These are phyloP conservation scores for Pichia manshurica DNA, from an alignment of 805 yeast species.

Conservation along the genomic window DNA sequence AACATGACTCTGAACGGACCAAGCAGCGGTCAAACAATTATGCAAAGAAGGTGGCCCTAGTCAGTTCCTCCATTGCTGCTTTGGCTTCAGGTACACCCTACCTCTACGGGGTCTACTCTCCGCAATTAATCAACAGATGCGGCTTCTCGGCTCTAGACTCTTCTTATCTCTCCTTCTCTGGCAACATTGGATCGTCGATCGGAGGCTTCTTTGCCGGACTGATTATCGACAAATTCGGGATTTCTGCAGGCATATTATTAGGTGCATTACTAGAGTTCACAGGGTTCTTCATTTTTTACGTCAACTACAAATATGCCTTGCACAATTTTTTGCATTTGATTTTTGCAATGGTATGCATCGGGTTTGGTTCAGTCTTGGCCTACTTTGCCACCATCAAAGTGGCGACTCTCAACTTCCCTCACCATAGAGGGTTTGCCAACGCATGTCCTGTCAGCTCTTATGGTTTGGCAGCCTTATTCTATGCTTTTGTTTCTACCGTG, in stretches of 20 bases:
- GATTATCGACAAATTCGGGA: slow-evolving; percentile 57
- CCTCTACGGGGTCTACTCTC: slow-evolving; percentile 68
- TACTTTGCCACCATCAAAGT: slow-evolving; percentile 56
- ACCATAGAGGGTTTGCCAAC: slow-evolving; percentile 64
- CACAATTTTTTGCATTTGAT: slow-evolving; percentile 40
- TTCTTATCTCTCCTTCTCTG: slow-evolving; percentile 56
- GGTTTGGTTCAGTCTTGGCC: slow-evolving; percentile 59
- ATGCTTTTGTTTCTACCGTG: slow-evolving; percentile 50
- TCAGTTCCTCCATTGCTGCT: slow-evolving; percentile 39
- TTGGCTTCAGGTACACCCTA: slow-evolving; percentile 74
- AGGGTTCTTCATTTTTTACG: slow-evolving; percentile 49
- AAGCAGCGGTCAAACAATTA: neutral
- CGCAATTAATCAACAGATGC: slow-evolving; percentile 56
- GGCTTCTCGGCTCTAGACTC: slow-evolving; percentile 55
- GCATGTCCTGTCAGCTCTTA: slow-evolving; percentile 63
- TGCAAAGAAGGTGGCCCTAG: slow-evolving; percentile 16
- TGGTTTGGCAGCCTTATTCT: slow-evolving; percentile 66
- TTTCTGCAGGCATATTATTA: slow-evolving; percentile 43
- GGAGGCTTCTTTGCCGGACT: slow-evolving; percentile 72
- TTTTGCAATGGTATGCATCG: slow-evolving; percentile 46
- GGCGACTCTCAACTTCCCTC: slow-evolving; percentile 60
- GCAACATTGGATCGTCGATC: slow-evolving; percentile 58
- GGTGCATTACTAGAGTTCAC: slow-evolving; percentile 51
- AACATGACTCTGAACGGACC: neutral
- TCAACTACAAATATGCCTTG: slow-evolving; percentile 38